A percentile compares a stretch with the other conserved stretches of the same genome.
Evolutionary conservation across 2,329 filamentous ascomycete genomes (phyloP).

Genomic region (Ampelomyces quisqualis): DNA sequence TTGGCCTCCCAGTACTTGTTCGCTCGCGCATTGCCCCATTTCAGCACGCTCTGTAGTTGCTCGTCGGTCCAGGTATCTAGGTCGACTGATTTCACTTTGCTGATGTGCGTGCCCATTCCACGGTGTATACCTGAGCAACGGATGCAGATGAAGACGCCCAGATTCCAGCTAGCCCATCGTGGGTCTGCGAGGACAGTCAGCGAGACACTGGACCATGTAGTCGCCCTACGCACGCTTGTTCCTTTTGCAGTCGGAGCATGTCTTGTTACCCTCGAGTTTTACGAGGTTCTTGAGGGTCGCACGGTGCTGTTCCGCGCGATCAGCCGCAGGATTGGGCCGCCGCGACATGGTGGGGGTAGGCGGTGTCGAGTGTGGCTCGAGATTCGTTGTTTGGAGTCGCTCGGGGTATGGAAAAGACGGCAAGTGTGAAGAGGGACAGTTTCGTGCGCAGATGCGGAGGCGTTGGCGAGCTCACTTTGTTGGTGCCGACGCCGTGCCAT

Average conservation of each 20-base stretch:
- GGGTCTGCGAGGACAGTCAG: slow-evolving; percentile 65
- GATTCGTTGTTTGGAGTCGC: no score
- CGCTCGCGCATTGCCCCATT: slow-evolving; percentile 92
- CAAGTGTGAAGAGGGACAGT: slow-evolving; percentile 2
- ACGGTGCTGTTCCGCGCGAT: slow-evolving; percentile 89
- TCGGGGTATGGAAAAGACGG: no score
- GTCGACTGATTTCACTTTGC: slow-evolving; percentile 95
- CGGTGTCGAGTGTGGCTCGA: slow-evolving; percentile 1
- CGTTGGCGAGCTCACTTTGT: slow-evolving; percentile 14
- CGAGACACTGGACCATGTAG: slow-evolving; percentile 15
- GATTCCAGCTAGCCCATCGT: slow-evolving; percentile 98
- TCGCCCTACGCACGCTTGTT: slow-evolving; percentile 75
- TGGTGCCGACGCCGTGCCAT: slow-evolving; percentile 14
- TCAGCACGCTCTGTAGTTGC: slow-evolving; percentile 88
- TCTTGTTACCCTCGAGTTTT: slow-evolving; percentile 93
- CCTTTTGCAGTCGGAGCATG: slow-evolving; percentile 96
- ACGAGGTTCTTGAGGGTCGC: slow-evolving; percentile 90
- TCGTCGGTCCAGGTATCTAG: slow-evolving; percentile 98
- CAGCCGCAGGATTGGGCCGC: slow-evolving; percentile 75
- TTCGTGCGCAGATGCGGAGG: no score
- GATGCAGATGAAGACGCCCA: slow-evolving; percentile 97
- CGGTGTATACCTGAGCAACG: slow-evolving; percentile 97
- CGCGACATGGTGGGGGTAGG: slow-evolving; percentile 65
- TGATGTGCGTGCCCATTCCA: slow-evolving; percentile 98
- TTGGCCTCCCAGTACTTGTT: slow-evolving; percentile 99